A percentile compares a stretch with the other conserved stretches of the same genome.
Conservation (phyloP, 305 asterid species). For the Euphrasia arctica region DNA sequence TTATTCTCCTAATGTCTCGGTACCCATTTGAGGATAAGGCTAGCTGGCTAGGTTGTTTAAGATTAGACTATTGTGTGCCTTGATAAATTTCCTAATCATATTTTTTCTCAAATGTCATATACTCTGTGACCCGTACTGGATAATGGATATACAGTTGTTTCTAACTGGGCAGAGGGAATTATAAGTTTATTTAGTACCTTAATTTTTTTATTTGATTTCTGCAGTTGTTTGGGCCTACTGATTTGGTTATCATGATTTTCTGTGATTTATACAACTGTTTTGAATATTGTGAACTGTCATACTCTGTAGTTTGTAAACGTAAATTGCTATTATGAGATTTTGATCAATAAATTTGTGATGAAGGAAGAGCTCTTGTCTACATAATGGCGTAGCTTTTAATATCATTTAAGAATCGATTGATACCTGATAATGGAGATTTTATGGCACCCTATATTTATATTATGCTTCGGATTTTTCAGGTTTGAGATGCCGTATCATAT, state of each 20-base stretch:
- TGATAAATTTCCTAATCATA: neutral
- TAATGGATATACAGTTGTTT: too few relatives aligned
- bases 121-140: too few relatives aligned
- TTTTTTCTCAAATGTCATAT: neutral
- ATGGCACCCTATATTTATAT: neutral
- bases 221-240: neutral
- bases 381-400: constrained; percentile 2
- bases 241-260: constrained; percentile 1
- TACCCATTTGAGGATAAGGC: neutral
- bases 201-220: neutral
- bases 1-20: neutral
- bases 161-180: neutral
- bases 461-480: constrained; percentile 40
- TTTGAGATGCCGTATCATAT: constrained; percentile 95
- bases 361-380: constrained; percentile 9
- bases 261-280: constrained; percentile 1
- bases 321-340: neutral
- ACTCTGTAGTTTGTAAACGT: neutral
- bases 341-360: neutral
- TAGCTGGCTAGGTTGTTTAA: neutral
- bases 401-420: constrained; percentile 1
- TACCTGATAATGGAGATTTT: constrained; percentile 5
- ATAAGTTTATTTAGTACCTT: neutral
- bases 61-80: neutral
- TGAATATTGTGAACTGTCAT: neutral